Evolutionary conservation across 2,329 filamentous ascomycete species (phyloP).

Genomic region (Aspergillus neotritici): DNA sequence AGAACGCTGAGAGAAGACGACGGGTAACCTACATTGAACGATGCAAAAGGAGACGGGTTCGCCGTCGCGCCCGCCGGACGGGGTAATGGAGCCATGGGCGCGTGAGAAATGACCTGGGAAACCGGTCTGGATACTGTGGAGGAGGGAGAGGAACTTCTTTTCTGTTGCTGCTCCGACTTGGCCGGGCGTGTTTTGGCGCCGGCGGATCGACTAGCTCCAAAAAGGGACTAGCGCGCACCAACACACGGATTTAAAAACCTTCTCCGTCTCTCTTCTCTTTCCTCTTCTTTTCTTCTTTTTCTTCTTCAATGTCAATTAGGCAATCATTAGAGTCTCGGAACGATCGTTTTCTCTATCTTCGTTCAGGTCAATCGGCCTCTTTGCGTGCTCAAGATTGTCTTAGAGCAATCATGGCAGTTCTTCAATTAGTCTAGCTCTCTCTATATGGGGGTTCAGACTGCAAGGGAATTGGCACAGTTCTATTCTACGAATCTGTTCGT

Average conservation of each 20-base stretch:
- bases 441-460: constrained; percentile 52
- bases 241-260: constrained; percentile 24
- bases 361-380: constrained; percentile 81
- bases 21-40: constrained; percentile 21
- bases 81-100: constrained; percentile 37
- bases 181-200: constrained; percentile 27
- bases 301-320: constrained; percentile 59
- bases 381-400: constrained; percentile 97
- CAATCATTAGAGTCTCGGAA: constrained; percentile 99
- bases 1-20: constrained; percentile 8
- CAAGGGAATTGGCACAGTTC: constrained; percentile 42
- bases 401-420: constrained; percentile 69
- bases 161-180: constrained; percentile 29
- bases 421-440: constrained; percentile 63
- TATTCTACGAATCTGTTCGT: neutral
- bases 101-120: constrained; percentile 1
- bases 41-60: constrained; percentile 18
- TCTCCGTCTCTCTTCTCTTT: constrained; percentile 22
- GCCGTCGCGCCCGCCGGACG: constrained; percentile 26
- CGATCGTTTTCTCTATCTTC: constrained; percentile 76
- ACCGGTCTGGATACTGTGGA: constrained; percentile 11
- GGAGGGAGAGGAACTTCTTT: constrained; percentile 18
- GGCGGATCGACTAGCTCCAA: constrained; percentile 18
- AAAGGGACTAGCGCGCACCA: constrained; percentile 27
- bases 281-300: constrained; percentile 46